A percentile compares a stretch with the other conserved stretches of the same genome.
These are phyloP conservation scores for Clitopilus hobsonii DNA, from an alignment of 768 basidiomycete species.

Conservation along the genomic window DNA sequence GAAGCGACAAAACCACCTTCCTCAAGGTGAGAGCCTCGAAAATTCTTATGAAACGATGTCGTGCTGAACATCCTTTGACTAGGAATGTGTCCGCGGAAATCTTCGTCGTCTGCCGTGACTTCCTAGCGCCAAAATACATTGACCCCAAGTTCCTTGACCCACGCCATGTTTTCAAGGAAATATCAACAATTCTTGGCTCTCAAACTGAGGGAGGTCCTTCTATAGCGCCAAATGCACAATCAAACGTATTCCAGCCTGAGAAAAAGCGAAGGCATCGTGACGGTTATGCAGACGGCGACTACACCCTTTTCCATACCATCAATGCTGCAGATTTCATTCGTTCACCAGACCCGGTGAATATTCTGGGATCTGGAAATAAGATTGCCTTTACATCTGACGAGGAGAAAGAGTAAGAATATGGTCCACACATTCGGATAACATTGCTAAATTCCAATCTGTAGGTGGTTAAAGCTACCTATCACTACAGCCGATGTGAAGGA, in stretches of 20 bases:
- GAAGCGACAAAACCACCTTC: conserved; percentile 99
- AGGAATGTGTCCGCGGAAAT: conserved; percentile 99
- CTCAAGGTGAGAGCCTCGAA: conserved; percentile 60
- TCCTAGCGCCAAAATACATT: conserved; percentile 90
- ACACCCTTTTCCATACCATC: conserved; percentile 78
- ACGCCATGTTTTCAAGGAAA: conserved; percentile 95
- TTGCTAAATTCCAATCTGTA: conserved; percentile 20
- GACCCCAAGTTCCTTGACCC: conserved; percentile 98
- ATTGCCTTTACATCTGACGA: conserved; percentile 78
- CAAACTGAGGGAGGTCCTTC: conserved; percentile 46
- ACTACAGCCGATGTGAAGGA: conserved; percentile 77
- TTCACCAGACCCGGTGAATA: conserved; percentile 65
- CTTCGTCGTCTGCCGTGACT: conserved; percentile 96
- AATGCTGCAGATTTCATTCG: conserved; percentile 69
- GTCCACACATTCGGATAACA: conserved; percentile 1
- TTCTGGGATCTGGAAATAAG: conserved; percentile 75
- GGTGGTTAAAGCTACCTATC: conserved; percentile 68
- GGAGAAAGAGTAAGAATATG: conserved; percentile 66
- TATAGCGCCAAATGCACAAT: conserved; percentile 63
- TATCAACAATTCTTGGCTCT: conserved; percentile 39
- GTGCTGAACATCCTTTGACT: neutral
- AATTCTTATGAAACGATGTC: conserved; percentile 2
- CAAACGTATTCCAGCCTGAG: conserved; percentile 95
- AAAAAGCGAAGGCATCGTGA: conserved; percentile 92
- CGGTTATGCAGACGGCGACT: conserved; percentile 93